Evolutionary conservation across 2,329 filamentous ascomycete genomes (phyloP).

Genomic region (Botrytis byssoidea): DNA sequence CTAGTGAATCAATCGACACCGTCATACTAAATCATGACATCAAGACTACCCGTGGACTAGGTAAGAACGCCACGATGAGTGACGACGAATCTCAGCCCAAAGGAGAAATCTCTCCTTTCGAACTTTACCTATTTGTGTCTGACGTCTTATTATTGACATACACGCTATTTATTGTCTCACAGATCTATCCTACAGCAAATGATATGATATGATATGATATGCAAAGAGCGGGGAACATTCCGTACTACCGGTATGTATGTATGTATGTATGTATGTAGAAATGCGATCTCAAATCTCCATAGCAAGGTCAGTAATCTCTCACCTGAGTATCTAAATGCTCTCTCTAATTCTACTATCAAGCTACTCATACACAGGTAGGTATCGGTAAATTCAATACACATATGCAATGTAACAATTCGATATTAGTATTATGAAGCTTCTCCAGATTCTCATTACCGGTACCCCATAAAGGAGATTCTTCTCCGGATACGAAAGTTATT

Average conservation of each 20-base stretch:
- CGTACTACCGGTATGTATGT: background rate
- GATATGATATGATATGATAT: no score
- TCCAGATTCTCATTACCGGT: background rate
- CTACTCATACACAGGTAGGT: background rate
- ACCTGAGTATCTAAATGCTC: background rate
- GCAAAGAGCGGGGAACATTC: background rate
- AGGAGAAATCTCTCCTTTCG: background rate
- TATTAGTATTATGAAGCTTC: background rate
- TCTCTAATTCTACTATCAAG: background rate
- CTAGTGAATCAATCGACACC: background rate
- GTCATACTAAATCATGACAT: constrained; percentile 7
- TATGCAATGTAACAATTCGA: background rate
- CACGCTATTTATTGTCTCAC: background rate
- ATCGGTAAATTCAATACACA: background rate
- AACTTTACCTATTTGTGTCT: background rate
- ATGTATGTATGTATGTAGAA: background rate
- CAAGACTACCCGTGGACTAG: background rate
- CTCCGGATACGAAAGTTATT: background rate
- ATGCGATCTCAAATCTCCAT: background rate
- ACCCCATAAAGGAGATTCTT: background rate
- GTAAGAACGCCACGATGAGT: background rate
- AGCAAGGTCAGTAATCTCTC: background rate
- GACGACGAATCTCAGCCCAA: background rate
- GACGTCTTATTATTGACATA: background rate
- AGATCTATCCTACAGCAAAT: background rate